Base-by-base conservation (phyloP, 805 yeast genomes). In the Candida andamanensis region DNA sequence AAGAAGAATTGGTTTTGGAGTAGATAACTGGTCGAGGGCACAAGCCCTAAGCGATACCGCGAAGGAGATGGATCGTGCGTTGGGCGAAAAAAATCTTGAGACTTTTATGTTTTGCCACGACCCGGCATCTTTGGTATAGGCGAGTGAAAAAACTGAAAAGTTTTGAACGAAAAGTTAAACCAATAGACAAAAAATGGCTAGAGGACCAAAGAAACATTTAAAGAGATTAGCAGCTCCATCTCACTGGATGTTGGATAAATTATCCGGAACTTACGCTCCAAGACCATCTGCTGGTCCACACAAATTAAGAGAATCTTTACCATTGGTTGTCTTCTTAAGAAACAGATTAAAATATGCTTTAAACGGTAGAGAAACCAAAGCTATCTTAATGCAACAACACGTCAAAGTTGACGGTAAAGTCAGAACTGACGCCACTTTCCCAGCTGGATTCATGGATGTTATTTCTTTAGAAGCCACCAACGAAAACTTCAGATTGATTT, bases 171-270 rank as follows among this genome's bases (percentile, higher is more conserved):
- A 11, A 19, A 8, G 8, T 19, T 8, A 11, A 19, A 8, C 8
- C 11, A 19, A 19, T 19, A 19, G n/a, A n/a, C n/a, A n/a, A 26
- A 60, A 52, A 59, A 65, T 65, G 72, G 72, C 72, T 63, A 65
- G 72, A 65, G 72, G 72, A 68, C 72, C 70, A 83, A 86, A 87
- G 89, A 89, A 90, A 81, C 97, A 90, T 72, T 81, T 89, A 72
- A 89, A 90, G 83, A 87, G 97, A 83, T 83, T 90, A 74, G 96
- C 97, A 71, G 98, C 98, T 72, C 99, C 99, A 80, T 83, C 89
- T 78, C 98, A 92, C 83, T 92, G 98, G 98, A 85, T 92, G 94
- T 85, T 92, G 78, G 98, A 94, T 94, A 92, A 92, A 78, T 79
- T 92, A 76, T 85, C 97, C 67, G 99, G 99, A 69, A 78, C 85